Evolutionary conservation across 2,329 filamentous ascomycete genomes (phyloP), one percentile per base, ranked within the genome.

Genomic region (Aspergillus sp.): DNA sequence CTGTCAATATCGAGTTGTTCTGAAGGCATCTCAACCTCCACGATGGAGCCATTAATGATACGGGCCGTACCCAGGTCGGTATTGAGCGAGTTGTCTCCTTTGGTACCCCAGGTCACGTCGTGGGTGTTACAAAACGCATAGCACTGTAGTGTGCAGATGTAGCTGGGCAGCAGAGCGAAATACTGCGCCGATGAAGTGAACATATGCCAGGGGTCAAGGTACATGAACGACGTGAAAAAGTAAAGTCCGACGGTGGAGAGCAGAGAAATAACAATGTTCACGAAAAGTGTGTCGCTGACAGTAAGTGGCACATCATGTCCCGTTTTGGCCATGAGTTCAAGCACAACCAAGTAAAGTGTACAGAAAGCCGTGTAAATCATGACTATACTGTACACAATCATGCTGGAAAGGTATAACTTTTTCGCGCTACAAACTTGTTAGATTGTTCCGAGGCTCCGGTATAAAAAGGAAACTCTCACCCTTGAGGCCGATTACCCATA

Each of bases 91-190:
- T 99, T 99, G 82, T 99, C 95, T 57, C 95, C 95, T 78, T 99
- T 99, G 46, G 95, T 99, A 45, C 95, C 95, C 95, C 95, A 99
- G 0, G 93, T 96, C 19, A 99, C 92, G 73, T 99, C 95, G 83
- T 99, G 95, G 0, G 93, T 96, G 79, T 99, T 99, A 81, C 95
- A 98, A 77, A 99, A 99, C 44, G 95, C 95, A 77, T 99, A 99
- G 19, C 98, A 92, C 75, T 99, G 95, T 2, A 99, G 83, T 0
- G 91, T 98, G 80, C 95, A 98, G 76, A 99, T 96, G 79, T 98
- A 99, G 40, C 83, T 88, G 0, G 95, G 95, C 37, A 99, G 82
- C 24, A 99, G 86, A 47, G 93, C 83, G 73, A 99, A 97, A 80
- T 99, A 99, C 73, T 97, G 93, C 0, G 83, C 85, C 0, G 90